These are phyloP conservation scores for Polytrichum commune DNA, from an alignment of 225 moss, liverwort and hornwort genomes.

Conservation along the genomic window DNA sequence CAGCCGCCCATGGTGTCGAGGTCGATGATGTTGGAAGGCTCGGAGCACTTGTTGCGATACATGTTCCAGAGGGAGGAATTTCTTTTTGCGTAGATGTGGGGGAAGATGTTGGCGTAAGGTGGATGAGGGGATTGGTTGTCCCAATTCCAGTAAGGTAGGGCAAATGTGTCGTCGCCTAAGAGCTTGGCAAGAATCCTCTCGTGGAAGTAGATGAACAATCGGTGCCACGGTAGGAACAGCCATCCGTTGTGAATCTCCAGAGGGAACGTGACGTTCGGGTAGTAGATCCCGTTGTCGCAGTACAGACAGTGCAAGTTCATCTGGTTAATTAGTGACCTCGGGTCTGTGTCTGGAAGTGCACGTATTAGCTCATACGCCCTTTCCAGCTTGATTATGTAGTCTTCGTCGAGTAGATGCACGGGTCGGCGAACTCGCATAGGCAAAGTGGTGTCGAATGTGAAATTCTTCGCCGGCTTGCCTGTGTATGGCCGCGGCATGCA, in stretches of 20 bases:
- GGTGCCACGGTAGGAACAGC: constrained; percentile 65
- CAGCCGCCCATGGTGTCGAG: constrained; percentile 29
- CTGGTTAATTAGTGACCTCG: constrained; percentile 42
- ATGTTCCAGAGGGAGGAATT: constrained; percentile 13
- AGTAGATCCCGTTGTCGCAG: constrained; percentile 41
- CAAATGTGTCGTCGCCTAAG: constrained; percentile 39
- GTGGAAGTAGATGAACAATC: constrained; percentile 56
- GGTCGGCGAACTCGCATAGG: constrained; percentile 24
- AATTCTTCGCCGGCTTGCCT: constrained; percentile 15
- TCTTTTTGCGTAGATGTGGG: neutral
- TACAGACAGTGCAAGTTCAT: constrained; percentile 52
- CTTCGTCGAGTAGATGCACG: constrained; percentile 17
- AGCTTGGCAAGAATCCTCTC: constrained; percentile 48
- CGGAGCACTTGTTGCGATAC: constrained; percentile 33
- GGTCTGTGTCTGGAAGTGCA: constrained; percentile 48
- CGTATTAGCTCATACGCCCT: constrained; percentile 36
- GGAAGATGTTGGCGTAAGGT: constrained; percentile 2
- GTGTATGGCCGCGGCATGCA: constrained; percentile 35
- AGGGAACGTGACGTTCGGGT: constrained; percentile 8
- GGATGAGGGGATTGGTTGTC: constrained; percentile 22
- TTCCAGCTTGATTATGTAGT: constrained; percentile 12
- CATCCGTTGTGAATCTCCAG: constrained; percentile 54
- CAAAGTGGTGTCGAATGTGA: constrained; percentile 9
- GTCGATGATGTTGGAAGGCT: constrained; percentile 21
- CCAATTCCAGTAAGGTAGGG: constrained; percentile 59